Evolutionary conservation across 345 rosid genomes (phyloP), one percentile per base, ranked within the genome.

Genomic region (Acer campestre): DNA sequence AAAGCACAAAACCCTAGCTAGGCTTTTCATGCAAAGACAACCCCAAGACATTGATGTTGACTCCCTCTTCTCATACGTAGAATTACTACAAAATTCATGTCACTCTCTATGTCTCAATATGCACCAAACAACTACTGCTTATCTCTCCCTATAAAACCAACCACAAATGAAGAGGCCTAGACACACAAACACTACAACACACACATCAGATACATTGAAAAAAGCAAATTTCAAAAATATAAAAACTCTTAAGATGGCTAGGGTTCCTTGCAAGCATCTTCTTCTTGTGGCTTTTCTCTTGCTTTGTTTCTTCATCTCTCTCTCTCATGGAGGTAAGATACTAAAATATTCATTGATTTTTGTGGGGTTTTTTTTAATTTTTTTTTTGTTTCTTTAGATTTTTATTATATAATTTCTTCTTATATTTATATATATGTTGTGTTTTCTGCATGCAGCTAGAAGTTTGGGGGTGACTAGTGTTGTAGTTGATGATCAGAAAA

Each of bases 41-140:
- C 49, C 55, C 70, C 78, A 56, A 81, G 84, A 84, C 89, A 86
- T 42, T 77, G 91, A 88, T 62, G 77, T 46, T n/a, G 88, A 88
- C 88, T 63, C 40, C 82, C 70, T 55, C 61, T 56, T 78, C 73
- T 83, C 38, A 35, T 80, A 74, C 79, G 81, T 81, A 76, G 75
- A 78, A 56, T 79, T 83, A 77, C 90, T 82, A 80, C 83, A 85
- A 84, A 83, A 56, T 48, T 69, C 51, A 74, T 51, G 86, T 87
- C 88, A 74, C 69, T 55, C 35, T 82, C 73, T 58, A 53, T 61
- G 42, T 77, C 61, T 27, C 80, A 71, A 67, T 56, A 6, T 79
- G 81, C 4, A 51, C 44, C 71, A 0, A 14, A 12, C 11, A 42
- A 42, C 29, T 44, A 44, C 18, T 62, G 14, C 6, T 27, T 44